Evolutionary conservation across 768 basidiomycete species (phyloP), one percentile per base, ranked within the genome.

Genomic region (Megacollybia marginata): DNA sequence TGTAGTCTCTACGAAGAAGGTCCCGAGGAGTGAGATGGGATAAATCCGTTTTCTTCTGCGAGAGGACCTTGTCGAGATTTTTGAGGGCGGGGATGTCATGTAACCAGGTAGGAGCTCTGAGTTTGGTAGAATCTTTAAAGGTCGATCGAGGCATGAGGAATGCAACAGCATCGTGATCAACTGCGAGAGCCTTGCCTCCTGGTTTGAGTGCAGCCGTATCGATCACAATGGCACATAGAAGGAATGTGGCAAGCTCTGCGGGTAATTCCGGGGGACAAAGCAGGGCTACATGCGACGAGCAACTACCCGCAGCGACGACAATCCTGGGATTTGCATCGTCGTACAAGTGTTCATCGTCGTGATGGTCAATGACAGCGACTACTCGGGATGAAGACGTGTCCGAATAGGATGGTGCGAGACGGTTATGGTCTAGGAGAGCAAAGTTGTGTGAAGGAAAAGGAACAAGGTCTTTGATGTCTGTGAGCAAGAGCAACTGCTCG

Each of bases 1-100:
- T 98, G 73, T 93, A 99, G 67, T 99, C 96, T n/a, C 96, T 72
- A 11, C 92, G 75, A 5, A 99, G 75, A 16, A 97, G 78, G 59
- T 97, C 92, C 49, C 78, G 73, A 0, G 81, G 79, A 8, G 68
- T 69, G 15, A 97, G 73, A 53, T 81, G 75, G 1, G 79, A 77
- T 9, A 98, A 70, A 51, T 84, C 78, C 4, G 58, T 57, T 62
- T 98, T 99, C 66, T 79, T 79, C 2, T 58, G 56, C 46, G 68
- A 51, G 19, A 92, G 73, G 2, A 64, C 61, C 33, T 62, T 59
- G 2, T 75, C 69, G 12, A 91, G 72, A 0, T 68, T 66, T 53
- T 71, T 71, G 44, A 89, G 66, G 4, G 68, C 69, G 34, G 67
- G 63, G 4, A 66, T 60, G 0, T 73, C 67, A 49, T 68, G 63